Conservation (phyloP, 495 filamentous ascomycete genomes). For the Lophiotrema nucula region DNA sequence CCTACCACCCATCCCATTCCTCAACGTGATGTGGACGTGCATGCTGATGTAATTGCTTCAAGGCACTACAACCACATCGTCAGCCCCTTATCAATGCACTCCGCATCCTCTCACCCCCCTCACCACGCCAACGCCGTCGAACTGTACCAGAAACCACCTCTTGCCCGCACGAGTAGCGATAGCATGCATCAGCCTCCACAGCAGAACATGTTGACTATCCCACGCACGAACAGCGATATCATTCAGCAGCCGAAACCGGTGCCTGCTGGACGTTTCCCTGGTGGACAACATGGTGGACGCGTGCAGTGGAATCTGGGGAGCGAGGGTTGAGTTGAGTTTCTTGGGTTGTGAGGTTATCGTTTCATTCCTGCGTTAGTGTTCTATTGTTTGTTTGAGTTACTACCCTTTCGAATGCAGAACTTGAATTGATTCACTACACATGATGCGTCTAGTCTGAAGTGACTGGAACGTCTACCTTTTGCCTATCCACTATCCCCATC, state of each 20-base stretch:
- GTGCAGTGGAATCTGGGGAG: constrained; percentile 31
- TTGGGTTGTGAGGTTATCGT: no score
- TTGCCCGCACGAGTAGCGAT: constrained; percentile 9
- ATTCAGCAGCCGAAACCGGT: constrained; percentile 16
- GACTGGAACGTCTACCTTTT: no score
- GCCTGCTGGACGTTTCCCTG: constrained; percentile 3
- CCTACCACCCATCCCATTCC: neutral
- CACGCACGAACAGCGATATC: constrained; percentile 20
- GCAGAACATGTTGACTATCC: neutral
- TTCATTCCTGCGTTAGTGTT: no score
- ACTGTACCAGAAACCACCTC: neutral
- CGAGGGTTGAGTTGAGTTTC: constrained; percentile 11
- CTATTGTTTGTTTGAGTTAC: no score
- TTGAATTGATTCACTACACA: no score
- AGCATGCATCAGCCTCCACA: neutral
- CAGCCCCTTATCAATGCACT: no score
- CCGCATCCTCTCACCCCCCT: no score
- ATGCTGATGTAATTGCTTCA: neutral
- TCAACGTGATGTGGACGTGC: no score
- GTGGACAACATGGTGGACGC: neutral
- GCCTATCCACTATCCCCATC: no score
- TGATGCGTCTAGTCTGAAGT: no score
- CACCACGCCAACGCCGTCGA: neutral
- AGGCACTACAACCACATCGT: neutral
- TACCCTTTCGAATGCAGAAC: no score